Base-by-base conservation (phyloP, 129 eudicot genomes). In the Chrysanthemum seticuspe region DNA sequence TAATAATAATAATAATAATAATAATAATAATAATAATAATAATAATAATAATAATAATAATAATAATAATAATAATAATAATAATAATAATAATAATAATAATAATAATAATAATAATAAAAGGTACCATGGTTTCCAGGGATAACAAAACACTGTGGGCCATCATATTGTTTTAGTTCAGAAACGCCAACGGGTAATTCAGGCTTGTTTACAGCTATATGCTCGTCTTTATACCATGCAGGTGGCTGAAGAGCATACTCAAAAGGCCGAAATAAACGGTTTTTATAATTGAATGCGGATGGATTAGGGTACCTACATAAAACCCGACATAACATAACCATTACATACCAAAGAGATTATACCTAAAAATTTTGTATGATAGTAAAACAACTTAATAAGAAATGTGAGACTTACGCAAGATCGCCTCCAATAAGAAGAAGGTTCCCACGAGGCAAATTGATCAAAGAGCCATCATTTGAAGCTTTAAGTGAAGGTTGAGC, bases 121-220 rank as follows among this genome's bases (percentile, higher is more conserved):
- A n/a, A 83, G 86, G 12, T 53, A 94, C 98, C 98, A 81, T 94
- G 98, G 72, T 94, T 94, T 83, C 97, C 98, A 25, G 98, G 98
- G 75, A 94, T 94, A 14, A 94, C 77, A 73, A 94, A 94, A 76
- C 96, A 88, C 74, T 94, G 97, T 40, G 97, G 98, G 59, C 98
- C 98, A 18, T 87, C 88, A 70, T 90, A 94, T 65, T 81, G 74
- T 78, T 74, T 82, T 52, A 94, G 73, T 36, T 80, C 76, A 71
- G 96, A 67, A 62, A 84, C 80, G 45, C 96, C 97, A 79, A 3
- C 4, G 34, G 98, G 98, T 81, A 94, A 82, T 79, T 94, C 97
- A 12, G 98, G 98, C 77, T 94, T 94, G 59, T 88, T 85, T 21
- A 86, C 88, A 75, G 97, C 93, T 74, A 94, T 87, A 64, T 90